phyloP scores from a whole-genome alignment of 768 basidiomycete species.

The Lepiota venenata region DNA sequence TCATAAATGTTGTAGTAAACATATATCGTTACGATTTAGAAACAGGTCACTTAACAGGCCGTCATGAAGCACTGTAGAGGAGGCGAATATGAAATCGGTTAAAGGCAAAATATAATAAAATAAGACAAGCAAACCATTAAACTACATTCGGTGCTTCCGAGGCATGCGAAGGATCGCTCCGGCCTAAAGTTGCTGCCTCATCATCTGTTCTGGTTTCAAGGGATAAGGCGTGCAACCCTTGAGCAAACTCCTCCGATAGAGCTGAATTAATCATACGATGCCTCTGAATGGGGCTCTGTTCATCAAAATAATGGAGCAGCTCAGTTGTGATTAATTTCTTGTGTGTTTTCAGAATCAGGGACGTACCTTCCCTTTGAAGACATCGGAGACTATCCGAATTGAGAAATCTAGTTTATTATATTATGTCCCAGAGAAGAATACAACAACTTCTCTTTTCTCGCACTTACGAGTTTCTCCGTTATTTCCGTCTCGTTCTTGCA shows the following conservation, averaged over 20 bases:
- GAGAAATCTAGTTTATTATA: slow-evolving; percentile 59
- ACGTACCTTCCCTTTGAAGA: slow-evolving; percentile 70
- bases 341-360: slow-evolving; percentile 5
- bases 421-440: slow-evolving; percentile 4
- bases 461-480: slow-evolving; percentile 81
- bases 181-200: slow-evolving; percentile 27
- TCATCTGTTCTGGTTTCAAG: slow-evolving; percentile 69
- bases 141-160: not conserved
- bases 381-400: slow-evolving; percentile 67
- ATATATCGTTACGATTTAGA: slow-evolving; percentile 3
- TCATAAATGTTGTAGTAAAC: slow-evolving; percentile 1
- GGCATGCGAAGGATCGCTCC: not conserved
- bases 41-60: slow-evolving; percentile 2
- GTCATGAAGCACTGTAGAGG: not conserved
- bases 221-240: slow-evolving; percentile 75
- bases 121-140: not conserved
- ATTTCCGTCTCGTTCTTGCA: slow-evolving; percentile 65
- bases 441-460: not conserved
- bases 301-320: slow-evolving; percentile 12
- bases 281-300: slow-evolving; percentile 71
- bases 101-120: not conserved
- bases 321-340: slow-evolving; percentile 3
- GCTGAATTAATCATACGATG: slow-evolving; percentile 78
- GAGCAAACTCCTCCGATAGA: slow-evolving; percentile 64
- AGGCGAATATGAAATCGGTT: slow-evolving; percentile 1